Evolutionary conservation across 441 rosid species (phyloP), one percentile per base, ranked within the genome.

Genomic region (Populus hybrid): DNA sequence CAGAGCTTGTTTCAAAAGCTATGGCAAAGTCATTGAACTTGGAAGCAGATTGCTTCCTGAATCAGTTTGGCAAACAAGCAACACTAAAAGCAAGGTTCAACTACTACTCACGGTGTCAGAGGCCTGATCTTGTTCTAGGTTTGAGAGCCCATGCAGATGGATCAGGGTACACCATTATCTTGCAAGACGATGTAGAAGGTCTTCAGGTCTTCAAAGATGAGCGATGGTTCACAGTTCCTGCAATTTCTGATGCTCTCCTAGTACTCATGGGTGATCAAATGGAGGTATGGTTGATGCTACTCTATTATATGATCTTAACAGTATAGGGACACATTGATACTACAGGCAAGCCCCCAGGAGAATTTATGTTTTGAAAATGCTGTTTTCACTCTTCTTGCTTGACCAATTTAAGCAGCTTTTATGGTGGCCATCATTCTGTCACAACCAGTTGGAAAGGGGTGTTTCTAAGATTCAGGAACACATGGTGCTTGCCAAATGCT

Each of bases 61-160:
- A 87, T 1, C 87, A 84, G 87, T 84, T 77, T 77, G 90, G 92
- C 69, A 88, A 86, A 38, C 76, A 50, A 69, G 83, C 85, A 64
- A 75, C 38, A 0, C 74, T 87, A 82, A 63, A 77, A 64, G 89
- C 92, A 63, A 86, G 95, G 73, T 90, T 89, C 84, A 91, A 92
- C 80, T 79, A 80, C 71, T 91, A 89, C 81, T 91, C 95, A 45
- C 85, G 84, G n/a, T 91, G 93, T 81, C 87, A 89, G 1, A 87
- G 85, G 66, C 94, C 95, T 6, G 92, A 90, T 68, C 82, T 64
- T 53, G 88, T 87, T 71, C 80, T 85, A 16, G 95, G 95, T 1
- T 74, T 80, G 45, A 90, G 91, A 76, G 83, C 94, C 2, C 95
- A 88, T 64, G 87, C 89, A 24, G 92, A 89, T 72, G 93, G 90